These are phyloP conservation scores for Vigna reflexopilosa DNA, from an alignment of 306 rosid species.

Conservation along the genomic window DNA sequence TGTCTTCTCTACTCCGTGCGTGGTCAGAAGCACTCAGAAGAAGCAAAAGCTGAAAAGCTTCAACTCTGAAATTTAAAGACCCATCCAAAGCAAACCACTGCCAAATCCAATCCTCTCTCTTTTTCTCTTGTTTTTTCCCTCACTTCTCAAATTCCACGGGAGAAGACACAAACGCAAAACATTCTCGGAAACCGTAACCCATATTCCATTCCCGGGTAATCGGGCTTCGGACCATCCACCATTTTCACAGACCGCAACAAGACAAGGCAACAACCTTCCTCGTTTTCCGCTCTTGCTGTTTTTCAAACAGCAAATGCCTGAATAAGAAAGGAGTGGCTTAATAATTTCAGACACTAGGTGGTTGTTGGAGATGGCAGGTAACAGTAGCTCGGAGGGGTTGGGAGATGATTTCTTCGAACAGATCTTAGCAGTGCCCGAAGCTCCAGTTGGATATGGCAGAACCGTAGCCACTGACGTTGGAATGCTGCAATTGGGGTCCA, in stretches of 20 bases:
- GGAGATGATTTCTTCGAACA: conserved; percentile 93
- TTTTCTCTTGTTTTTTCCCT: background rate
- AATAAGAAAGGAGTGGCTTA: background rate
- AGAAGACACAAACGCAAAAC: background rate
- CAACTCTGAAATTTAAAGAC: background rate
- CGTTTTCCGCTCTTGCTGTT: conserved; percentile 10
- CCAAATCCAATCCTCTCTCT: background rate
- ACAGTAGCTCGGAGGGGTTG: conserved; percentile 70
- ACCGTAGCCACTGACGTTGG: conserved; percentile 54
- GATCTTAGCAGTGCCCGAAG: conserved; percentile 74
- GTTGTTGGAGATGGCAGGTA: conserved; percentile 66
- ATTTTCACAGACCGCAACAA: conserved; percentile 34
- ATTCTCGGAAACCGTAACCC: conserved; percentile 39
- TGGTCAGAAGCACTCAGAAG: background rate
- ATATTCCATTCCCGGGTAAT: conserved; percentile 51
- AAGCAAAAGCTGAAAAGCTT: conserved; percentile 47
- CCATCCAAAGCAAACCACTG: background rate
- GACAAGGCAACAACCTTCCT: conserved; percentile 38
- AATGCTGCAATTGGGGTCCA: conserved; percentile 69
- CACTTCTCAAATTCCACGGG: background rate
- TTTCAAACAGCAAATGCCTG: background rate
- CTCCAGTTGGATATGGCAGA: conserved; percentile 38
- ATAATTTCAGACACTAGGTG: background rate
- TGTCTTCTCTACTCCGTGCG: background rate
- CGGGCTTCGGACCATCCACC: conserved; percentile 63